Base-by-base conservation (phyloP, 768 basidiomycete genomes). In the Serendipita sp. region DNA sequence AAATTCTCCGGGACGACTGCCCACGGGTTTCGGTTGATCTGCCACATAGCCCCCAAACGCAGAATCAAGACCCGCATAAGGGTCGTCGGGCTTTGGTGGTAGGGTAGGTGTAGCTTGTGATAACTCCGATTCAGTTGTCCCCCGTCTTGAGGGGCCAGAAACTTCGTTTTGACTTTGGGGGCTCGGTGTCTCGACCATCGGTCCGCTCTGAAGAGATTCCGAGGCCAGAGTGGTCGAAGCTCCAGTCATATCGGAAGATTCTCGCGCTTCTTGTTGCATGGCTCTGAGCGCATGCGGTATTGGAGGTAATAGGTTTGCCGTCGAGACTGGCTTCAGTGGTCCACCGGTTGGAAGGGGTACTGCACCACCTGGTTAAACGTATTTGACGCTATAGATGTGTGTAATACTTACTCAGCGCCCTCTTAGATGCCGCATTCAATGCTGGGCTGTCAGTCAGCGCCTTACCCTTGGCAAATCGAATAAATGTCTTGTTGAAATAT, bases 371-470 rank as follows among this genome's bases (percentile, higher is more conserved):
- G 70, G 44, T 2, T 75, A 67, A 2, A 68, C n/a, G n/a, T n/a
- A n/a, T n/a, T n/a, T n/a, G n/a, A 64, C 1, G 81, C 79, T 61
- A 82, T 77, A 76, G 76, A 4, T 76, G 72, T 31, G 51, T 42
- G 42, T 44, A 24, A 70, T 17, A 71, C 3, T 85, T 79, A 20
- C 90, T 79, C 11, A 90, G 78, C 41, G 83, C 84, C 50, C 82
- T 78, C 62, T 85, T 81, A 0, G 91, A 94, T 64, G 88, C 80
- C 0, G 82, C 70, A 70, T 97, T 96, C 45, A 97, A 77, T 1
- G 94, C 94, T 14, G 92, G 90, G 51, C 88, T 93, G 72, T 97
- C 94, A 60, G 76, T 72, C 62, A 97, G 77, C 26, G 88, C 87
- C 69, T 83, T 89, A 42, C 90, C 87, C 45, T 83, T 79, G 5